A percentile compares a stretch with the other conserved stretches of the same genome.
These are phyloP conservation scores for Aspergillus olivimuriae DNA, from an alignment of 495 filamentous ascomycete genomes.

Conservation along the genomic window DNA sequence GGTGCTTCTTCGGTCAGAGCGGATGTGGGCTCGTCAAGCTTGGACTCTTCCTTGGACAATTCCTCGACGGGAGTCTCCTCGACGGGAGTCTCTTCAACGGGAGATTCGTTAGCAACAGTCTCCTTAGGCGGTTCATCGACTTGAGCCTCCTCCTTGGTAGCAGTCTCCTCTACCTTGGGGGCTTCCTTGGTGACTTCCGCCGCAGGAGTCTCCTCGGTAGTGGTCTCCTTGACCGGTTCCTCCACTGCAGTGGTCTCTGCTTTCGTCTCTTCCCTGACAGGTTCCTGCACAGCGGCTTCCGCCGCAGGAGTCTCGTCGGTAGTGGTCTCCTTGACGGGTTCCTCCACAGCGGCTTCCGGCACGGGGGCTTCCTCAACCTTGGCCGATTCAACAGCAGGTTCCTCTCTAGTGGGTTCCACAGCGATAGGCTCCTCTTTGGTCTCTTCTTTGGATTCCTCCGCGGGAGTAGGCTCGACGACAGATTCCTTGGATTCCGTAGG, in stretches of 20 bases:
- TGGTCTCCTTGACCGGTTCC: neutral
- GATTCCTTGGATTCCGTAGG: neutral
- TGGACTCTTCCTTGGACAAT: constrained; percentile 1
- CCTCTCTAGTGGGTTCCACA: too few species aligned
- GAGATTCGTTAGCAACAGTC: constrained; percentile 5
- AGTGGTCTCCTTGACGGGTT: neutral
- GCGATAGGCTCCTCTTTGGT: too few species aligned
- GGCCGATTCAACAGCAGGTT: too few species aligned
- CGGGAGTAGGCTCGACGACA: neutral
- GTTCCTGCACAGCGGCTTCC: neutral
- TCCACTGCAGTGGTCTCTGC: neutral
- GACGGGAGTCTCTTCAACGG: constrained; percentile 8
- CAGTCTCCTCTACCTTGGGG: constrained; percentile 5
- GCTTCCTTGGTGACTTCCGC: constrained; percentile 6
- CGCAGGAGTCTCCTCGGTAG: neutral
- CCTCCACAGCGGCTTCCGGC: neutral
- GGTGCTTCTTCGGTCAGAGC: neutral
- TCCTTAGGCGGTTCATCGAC: constrained; percentile 10
- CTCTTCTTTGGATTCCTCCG: neutral
- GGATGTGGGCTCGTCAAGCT: constrained; percentile 4
- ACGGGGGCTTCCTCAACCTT: too few species aligned
- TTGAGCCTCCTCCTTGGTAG: constrained; percentile 5
- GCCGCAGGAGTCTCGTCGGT: neutral
- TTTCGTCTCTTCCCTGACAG: neutral
- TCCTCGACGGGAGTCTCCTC: constrained; percentile 8